Evolutionary conservation across 108 stramenopile genomes (phyloP), one percentile per base, ranked within the genome.

Genomic region (Cyclotella distinguenda): DNA sequence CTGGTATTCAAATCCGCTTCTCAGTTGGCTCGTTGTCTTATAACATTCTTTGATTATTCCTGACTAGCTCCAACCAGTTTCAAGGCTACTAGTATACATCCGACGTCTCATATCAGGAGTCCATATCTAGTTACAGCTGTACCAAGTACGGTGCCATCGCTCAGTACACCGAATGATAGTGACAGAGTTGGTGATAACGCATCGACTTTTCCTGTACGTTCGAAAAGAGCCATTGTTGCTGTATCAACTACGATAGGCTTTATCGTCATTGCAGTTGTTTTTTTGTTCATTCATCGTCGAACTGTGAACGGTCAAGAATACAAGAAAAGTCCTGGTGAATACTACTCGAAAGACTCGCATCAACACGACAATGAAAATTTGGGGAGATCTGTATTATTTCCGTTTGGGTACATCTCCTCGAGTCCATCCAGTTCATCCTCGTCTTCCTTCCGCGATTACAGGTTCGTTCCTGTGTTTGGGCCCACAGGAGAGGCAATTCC

Each of bases 361-460:
- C 44, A 63, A 25, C 45, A 43, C 31, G 61, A 45, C 38, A 52
- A 53, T 27, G 53, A 60, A 3, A 15, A 30, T 25, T 53, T 25
- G 50, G 28, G 47, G 4, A 28, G 43, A 33, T 46, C 52, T 21
- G 45, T 66, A 28, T 48, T 60, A 6, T 33, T 61, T 32, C 61
- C 59, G 0, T 32, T 49, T 21, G 21, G 43, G 2, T 53, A 64
- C 39, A 57, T 55, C 48, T 51, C 64, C 19, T 36, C 51, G 0
- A 68, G 52, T 32, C 60, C 46, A 27, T 61, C 39, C 27, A 40
- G 65, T 16, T 75, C 74, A 0, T 62, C 66, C 33, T 62, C 66
- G 22, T 68, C 61, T 0, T 75, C 74, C 15, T 62, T 61, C 16
- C 22, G 66, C 19, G 74, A 75, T 36, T 63, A 55, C n/a, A 33